Evolutionary conservation across 106 monocot species (phyloP).

Genomic region (Dioscorea zingiberensis): DNA sequence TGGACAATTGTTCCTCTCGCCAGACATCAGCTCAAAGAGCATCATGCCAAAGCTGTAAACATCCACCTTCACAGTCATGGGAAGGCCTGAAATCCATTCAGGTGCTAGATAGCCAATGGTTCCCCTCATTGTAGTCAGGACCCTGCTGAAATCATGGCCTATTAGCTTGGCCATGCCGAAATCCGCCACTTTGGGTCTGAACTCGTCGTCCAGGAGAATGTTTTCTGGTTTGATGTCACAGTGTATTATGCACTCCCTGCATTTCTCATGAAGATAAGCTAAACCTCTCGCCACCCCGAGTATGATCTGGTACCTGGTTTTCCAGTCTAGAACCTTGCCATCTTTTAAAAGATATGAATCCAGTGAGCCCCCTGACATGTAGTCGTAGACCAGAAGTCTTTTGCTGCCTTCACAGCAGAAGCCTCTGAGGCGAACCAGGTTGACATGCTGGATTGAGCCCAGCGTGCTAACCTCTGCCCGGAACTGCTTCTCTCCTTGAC

Average conservation of each 20-base stretch:
- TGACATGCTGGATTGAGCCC: constrained; percentile 32
- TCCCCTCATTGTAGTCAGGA: constrained; percentile 58
- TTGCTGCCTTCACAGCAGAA: constrained; percentile 12
- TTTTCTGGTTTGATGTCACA: constrained; percentile 42
- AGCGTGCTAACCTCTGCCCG: constrained; percentile 23
- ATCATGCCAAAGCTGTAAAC: constrained; percentile 63
- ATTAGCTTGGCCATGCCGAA: constrained; percentile 63
- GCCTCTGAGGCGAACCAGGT: constrained; percentile 20
- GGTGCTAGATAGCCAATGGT: constrained; percentile 57
- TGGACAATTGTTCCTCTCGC: constrained; percentile 22
- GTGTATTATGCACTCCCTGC: no score
- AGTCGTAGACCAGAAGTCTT: constrained; percentile 28
- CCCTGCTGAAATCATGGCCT: constrained; percentile 46
- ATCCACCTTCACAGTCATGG: constrained; percentile 45
- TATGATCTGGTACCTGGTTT: no score
- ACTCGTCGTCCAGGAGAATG: constrained; percentile 40
- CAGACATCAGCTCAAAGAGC: constrained; percentile 56
- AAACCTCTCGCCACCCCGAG: no score
- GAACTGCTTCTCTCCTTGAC: constrained; percentile 45
- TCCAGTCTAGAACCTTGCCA: constrained; percentile 10
- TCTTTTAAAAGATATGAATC: constrained; percentile 14
- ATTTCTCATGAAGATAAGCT: neutral
- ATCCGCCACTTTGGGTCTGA: constrained; percentile 41
- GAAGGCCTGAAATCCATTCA: constrained; percentile 51
- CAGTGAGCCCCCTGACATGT: constrained; percentile 20